Percentiles rank a stretch among this genome's conserved stretches.
Evolutionary conservation across 2,329 filamentous ascomycete species (phyloP).

Genomic region (Colletotrichum echinochloae): DNA sequence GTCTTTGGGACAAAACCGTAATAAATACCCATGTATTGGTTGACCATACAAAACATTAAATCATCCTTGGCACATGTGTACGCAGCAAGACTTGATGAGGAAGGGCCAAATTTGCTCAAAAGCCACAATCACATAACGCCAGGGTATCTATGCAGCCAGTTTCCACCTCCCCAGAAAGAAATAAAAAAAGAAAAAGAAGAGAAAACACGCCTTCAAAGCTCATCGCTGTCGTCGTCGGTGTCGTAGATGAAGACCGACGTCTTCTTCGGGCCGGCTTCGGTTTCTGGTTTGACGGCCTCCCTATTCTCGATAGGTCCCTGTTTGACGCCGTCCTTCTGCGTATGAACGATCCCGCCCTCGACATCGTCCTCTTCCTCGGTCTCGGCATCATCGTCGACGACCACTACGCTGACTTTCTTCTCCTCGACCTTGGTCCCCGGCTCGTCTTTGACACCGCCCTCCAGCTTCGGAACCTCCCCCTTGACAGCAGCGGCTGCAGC

Average conservation of each 20-base stretch:
- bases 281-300: constrained; percentile 18
- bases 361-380: constrained; percentile 9
- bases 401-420: constrained; percentile 34
- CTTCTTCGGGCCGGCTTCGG: constrained; percentile 21
- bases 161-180: background rate
- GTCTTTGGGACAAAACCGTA: background rate
- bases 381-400: constrained; percentile 40
- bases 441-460: constrained; percentile 16
- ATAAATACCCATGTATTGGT: constrained; percentile 30
- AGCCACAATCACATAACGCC: background rate
- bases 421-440: constrained; percentile 9
- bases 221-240: constrained; percentile 52
- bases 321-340: constrained; percentile 10
- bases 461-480: constrained; percentile 19
- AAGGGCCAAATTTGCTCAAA: background rate
- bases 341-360: constrained; percentile 7
- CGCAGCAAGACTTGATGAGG: background rate
- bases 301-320: constrained; percentile 4
- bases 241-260: constrained; percentile 54
- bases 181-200: no score
- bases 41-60: background rate
- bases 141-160: constrained; percentile 8
- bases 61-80: background rate
- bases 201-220: constrained; percentile 46
- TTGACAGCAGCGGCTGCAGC: constrained; percentile 32